These are phyloP conservation scores for Jamesozyma gamospora DNA, from an alignment of 805 yeast genomes.

Conservation along the genomic window DNA sequence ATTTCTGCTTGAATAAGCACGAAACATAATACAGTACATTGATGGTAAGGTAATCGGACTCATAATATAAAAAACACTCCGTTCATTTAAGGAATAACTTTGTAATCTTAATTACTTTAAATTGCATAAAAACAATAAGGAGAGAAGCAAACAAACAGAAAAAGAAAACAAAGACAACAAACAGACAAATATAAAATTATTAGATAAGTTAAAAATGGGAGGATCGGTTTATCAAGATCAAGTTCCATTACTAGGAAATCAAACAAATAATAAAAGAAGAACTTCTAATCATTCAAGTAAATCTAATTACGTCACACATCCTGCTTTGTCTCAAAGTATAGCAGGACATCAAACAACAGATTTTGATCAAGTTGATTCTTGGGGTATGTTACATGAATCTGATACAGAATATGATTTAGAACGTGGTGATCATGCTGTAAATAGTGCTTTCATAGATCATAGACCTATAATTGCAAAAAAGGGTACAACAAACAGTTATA, in stretches of 20 bases:
- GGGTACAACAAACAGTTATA: neutral
- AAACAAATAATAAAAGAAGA: neutral
- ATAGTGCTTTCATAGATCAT: constrained; percentile 20
- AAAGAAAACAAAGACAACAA: too few relatives aligned
- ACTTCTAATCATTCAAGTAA: neutral
- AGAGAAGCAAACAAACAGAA: too few relatives aligned
- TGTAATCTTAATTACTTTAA: too few relatives aligned
- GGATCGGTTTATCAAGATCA: neutral
- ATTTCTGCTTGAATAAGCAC: too few relatives aligned
- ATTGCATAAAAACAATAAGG: too few relatives aligned
- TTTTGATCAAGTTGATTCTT: constrained; percentile 26
- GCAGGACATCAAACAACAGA: constrained; percentile 13
- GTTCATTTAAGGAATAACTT: too few relatives aligned
- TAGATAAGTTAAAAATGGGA: neutral
- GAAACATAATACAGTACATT: too few relatives aligned
- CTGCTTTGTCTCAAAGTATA: constrained; percentile 2
- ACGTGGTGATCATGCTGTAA: constrained; percentile 8
- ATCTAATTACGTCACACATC: constrained; percentile 1
- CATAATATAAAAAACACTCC: too few relatives aligned
- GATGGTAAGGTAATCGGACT: too few relatives aligned
- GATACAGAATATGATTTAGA: constrained; percentile 11
- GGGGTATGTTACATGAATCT: constrained; percentile 27
- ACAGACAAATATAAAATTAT: too few relatives aligned
- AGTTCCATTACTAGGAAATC: neutral
- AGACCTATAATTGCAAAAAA: constrained; percentile 13